Conservation (phyloP, 1,284 basidiomycete species). For the Spongispora temasekensis region DNA sequence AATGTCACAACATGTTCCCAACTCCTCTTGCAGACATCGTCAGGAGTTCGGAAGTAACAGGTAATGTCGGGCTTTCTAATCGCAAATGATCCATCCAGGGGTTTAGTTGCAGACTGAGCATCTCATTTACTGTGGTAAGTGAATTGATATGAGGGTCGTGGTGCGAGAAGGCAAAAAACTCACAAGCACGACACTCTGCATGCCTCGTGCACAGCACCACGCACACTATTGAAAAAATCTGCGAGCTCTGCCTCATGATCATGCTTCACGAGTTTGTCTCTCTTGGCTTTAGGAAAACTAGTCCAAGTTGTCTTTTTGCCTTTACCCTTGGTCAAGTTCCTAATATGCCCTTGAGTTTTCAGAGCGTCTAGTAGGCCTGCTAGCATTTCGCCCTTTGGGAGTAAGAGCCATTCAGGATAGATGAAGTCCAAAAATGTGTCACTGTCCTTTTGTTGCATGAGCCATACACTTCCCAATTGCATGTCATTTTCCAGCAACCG, state of each 20-base stretch:
- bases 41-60: not conserved
- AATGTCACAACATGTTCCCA: not conserved
- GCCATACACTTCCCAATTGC: not conserved
- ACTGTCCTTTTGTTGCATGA: not conserved
- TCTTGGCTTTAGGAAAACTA: not conserved
- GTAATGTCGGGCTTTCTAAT: not conserved
- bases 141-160: not conserved
- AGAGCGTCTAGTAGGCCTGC: not conserved
- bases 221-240: not conserved
- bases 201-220: not conserved
- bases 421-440: not conserved
- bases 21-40: not conserved
- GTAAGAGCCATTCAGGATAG: not conserved
- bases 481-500: not conserved
- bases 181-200: not conserved
- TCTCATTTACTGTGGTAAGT: not conserved
- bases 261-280: not conserved
- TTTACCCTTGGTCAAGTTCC: not conserved
- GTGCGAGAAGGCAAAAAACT: not conserved
- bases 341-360: not conserved
- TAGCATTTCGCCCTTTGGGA: not conserved
- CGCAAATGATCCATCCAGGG: not conserved
- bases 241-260: not conserved
- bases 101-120: not conserved
- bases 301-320: not conserved